Percentiles rank a stretch among this genome's conserved stretches.
These are phyloP conservation scores for Suillus ampliporus DNA, from an alignment of 768 basidiomycete genomes.

Conservation along the genomic window DNA sequence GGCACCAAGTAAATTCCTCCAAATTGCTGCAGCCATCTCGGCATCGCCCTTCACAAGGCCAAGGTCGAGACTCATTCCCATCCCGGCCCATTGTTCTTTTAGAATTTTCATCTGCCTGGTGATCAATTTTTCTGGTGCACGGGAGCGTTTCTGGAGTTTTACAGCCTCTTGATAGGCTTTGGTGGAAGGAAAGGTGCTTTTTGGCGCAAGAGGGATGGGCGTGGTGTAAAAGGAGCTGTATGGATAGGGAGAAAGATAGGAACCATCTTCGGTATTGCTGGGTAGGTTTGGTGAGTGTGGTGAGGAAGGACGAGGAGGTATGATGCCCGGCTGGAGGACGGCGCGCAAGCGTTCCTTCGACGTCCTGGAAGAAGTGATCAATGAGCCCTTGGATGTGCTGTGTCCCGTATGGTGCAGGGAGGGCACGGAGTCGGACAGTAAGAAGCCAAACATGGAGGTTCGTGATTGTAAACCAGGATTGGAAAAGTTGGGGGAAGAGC, in stretches of 20 bases:
- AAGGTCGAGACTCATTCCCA: conserved; percentile 80
- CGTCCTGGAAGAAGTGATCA: conserved; percentile 95
- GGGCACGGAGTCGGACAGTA: conserved; percentile 83
- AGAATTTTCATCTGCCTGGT: conserved; percentile 90
- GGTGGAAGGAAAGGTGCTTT: conserved; percentile 33
- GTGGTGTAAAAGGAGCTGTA: conserved; percentile 33
- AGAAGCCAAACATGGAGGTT: conserved; percentile 94
- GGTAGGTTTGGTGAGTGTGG: conserved; percentile 17
- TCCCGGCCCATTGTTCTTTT: conserved; percentile 89
- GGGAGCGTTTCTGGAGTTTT: conserved; percentile 34
- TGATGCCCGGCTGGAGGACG: conserved; percentile 66
- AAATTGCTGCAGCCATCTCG: conserved; percentile 85
- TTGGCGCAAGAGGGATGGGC: conserved; percentile 29
- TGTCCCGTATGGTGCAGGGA: conserved; percentile 69
- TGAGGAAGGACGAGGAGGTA: conserved; percentile 30
- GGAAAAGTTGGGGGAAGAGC: conserved; percentile 90
- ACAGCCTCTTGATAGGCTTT: conserved; percentile 32
- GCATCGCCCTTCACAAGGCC: conserved; percentile 76
- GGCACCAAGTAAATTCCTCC: conserved; percentile 90
- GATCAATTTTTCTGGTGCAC: conserved; percentile 80
- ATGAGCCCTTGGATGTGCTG: conserved; percentile 81
- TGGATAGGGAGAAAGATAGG: conserved; percentile 28
- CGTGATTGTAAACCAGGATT: conserved; percentile 95
- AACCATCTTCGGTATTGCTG: conserved; percentile 26
- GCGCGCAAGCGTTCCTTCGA: conserved; percentile 88